Base-by-base conservation (phyloP, 2,329 filamentous ascomycete species). In the Blastomyces gilchristii region DNA sequence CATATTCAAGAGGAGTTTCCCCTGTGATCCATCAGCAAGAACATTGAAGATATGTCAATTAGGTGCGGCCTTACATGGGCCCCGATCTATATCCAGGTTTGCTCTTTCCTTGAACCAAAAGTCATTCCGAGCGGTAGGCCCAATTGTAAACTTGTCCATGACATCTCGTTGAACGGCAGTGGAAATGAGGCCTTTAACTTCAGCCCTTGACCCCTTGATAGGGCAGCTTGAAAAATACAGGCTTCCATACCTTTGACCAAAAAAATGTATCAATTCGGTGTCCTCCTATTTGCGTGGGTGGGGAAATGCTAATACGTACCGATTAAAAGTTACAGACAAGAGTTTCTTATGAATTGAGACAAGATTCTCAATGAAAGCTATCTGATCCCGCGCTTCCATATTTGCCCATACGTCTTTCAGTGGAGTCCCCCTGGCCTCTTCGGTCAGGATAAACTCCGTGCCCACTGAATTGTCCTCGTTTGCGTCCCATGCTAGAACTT, bases 61-160 rank as follows among this genome's bases (percentile, higher is more conserved):
- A 41, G 14, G 28, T 28, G 58, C 31, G 31, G 43, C 64, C 61
- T 60, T 64, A 69, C 65, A 69, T 61, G 67, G 66, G 8, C 68
- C 66, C 53, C 64, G 66, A 22, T 67, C 58, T 56, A 69, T 67
- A 64, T 66, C 61, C 58, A 69, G 34, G 14, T 61, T 57, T 6
- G 62, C 66, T 63, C 52, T 65, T 45, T 64, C 63, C 28, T 66
- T 65, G 59, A 66, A 67, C 61, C 66, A 68, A 54, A 68, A 68
- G 45, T 64, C 61, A 59, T 64, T 59, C 37, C 67, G 61, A 43
- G 63, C 67, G 54, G 63, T 67, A 2, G 65, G 64, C 18, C 67
- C 64, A 14, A 45, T 28, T 5, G n/a, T 9, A 8, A 37, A 37
- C 34, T 37, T 37, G 34, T 58, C 39, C 56, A 41, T 31, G 56